These are phyloP conservation scores for Ambrosia artemisiifolia DNA, from an alignment of 129 eudicot genomes.

Conservation along the genomic window DNA sequence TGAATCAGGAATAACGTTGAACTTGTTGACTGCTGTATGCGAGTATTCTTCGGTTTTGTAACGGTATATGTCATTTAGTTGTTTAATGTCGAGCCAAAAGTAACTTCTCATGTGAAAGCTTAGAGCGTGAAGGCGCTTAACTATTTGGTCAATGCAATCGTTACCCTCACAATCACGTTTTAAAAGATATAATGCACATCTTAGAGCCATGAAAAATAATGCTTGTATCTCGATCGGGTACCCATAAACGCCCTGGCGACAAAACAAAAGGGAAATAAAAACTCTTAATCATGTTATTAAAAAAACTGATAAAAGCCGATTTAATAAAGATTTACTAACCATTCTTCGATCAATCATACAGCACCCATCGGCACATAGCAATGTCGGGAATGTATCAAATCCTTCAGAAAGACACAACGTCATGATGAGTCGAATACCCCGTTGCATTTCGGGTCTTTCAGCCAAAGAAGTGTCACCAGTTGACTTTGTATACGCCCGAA, in stretches of 20 bases:
- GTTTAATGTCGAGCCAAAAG: constrained; percentile 92
- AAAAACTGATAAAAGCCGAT: background rate
- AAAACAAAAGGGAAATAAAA: background rate
- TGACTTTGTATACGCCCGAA: constrained; percentile 90
- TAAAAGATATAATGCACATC: constrained; percentile 75
- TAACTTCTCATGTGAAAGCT: constrained; percentile 96
- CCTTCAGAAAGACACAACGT: constrained; percentile 90
- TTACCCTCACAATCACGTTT: constrained; percentile 69
- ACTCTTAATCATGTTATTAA: background rate
- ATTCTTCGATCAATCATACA: constrained; percentile 96
- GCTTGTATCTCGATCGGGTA: constrained; percentile 98
- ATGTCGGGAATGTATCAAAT: constrained; percentile 94
- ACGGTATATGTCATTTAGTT: constrained; percentile 91
- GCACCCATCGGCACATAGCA: constrained; percentile 94
- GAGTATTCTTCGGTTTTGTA: constrained; percentile 96
- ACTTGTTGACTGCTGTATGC: constrained; percentile 95
- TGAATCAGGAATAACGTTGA: constrained; percentile 91
- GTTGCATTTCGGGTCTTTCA: constrained; percentile 75
- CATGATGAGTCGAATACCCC: constrained; percentile 82
- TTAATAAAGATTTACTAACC: constrained; percentile 47
- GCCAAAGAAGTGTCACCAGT: constrained; percentile 85
- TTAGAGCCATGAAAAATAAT: constrained; percentile 85
- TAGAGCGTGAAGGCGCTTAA: constrained; percentile 77
- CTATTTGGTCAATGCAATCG: constrained; percentile 57
- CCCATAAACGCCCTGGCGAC: constrained; percentile 84